phyloP scores from a whole-genome alignment of 176 grass and related monocot genomes.

The Phragmites australis region DNA sequence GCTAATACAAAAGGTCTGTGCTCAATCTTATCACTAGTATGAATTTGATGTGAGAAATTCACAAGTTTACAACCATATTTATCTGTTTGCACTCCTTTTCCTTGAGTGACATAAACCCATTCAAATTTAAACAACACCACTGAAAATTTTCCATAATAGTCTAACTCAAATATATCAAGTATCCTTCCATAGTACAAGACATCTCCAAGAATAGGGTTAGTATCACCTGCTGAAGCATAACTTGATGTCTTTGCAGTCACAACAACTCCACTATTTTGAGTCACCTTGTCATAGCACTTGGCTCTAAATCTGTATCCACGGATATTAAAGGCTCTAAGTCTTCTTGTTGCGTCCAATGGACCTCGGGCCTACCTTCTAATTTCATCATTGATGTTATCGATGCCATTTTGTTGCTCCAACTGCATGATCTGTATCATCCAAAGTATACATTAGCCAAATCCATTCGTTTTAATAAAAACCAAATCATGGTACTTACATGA shows the following conservation, averaged over 20 bases:
- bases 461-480: background rate
- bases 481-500: background rate
- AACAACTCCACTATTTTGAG: background rate
- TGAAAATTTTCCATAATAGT: background rate
- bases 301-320: conserved; percentile 4
- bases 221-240: background rate
- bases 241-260: conserved; percentile 3
- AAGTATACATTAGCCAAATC: background rate
- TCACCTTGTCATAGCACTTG: background rate
- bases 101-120: conserved; percentile 16
- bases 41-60: background rate
- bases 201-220: conserved; percentile 16
- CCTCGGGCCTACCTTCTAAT: background rate
- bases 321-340: background rate
- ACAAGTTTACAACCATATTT: conserved; percentile 19
- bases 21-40: background rate
- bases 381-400: background rate
- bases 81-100: conserved; percentile 19
- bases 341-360: background rate
- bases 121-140: conserved; percentile 41
- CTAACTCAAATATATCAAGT: conserved; percentile 20
- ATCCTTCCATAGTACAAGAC: conserved; percentile 19
- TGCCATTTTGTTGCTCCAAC: background rate
- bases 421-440: background rate
- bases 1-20: background rate